Evolutionary conservation across 139 green algal species (phyloP), one percentile per base, ranked within the genome.

Genomic region (Micromonas pusilla): DNA sequence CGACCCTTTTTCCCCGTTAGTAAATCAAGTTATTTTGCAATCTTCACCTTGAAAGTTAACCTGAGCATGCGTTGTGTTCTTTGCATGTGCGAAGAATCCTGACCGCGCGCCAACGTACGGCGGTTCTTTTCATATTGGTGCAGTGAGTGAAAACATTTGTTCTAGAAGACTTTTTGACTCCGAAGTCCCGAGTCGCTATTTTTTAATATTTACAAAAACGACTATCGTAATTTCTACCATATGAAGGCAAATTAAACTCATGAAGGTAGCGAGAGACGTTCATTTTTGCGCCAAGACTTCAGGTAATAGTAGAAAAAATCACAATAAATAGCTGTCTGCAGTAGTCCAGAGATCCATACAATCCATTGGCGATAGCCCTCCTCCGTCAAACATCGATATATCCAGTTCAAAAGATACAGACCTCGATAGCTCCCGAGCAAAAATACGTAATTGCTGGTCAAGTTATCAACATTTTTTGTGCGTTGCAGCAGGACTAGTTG

Each of bases 281-380:
- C 83, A 80, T 97, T 97, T 80, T 90, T 91, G 34, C 86, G 86
- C 93, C 93, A 97, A 71, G 83, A 88, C 57, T 85, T 53, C 3
- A 90, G 74, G 71, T 97, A 94, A 80, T 99, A 99, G 81, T 97
- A 99, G 87, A 99, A 99, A 81, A 97, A 97, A 85, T 99, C 96
- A n/a, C 86, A 85, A 83, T 99, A 99, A 0, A 98, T 71, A 21
- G 81, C 86, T 1, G 95, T 99, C 79, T 99, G 96, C 13, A 98
- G 79, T 2, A 93, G 79, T 20, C 96, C 91, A 33, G 86, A 87
- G n/a, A 90, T 83, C 91, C 91, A 96, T 13, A 94, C 91, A 16
- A 99, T 86, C 88, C 90, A 97, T 75, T 98, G 92, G 34, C 85
- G 80, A 83, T 98, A 97, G 54, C 88, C 76, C 1, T 84, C 81